Base-by-base conservation (phyloP, 2,329 filamentous ascomycete species). In the Sarocladium brachiariae region DNA sequence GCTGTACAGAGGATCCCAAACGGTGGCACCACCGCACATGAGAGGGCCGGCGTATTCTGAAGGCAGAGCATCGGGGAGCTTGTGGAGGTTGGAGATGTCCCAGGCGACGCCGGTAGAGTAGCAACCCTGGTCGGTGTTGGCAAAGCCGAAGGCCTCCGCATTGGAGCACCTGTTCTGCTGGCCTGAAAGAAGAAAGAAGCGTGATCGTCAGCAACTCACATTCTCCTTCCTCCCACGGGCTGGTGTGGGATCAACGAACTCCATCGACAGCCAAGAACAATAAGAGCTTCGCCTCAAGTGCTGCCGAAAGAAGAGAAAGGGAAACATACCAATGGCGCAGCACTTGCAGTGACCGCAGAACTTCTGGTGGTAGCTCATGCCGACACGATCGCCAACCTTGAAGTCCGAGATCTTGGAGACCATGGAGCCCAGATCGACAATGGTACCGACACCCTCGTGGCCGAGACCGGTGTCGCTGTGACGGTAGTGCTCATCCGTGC, bases 361-460 rank as follows among this genome's bases (percentile, higher is more conserved):
- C 38, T 27, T 46, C 21, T 46, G 50, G 27, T 16, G 21, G 18
- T 31, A 51, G 51, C 82, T 81, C 19, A 85, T 73, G 41, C 80
- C 77, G 38, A 84, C 81, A 27, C 81, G 74, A 60, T 86, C 80
- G 39, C 84, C 83, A 35, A 84, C 59, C 41, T 74, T 70, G 63
- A 86, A 72, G 41, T 70, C 46, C 4, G 46, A 49, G 18, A 37
- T 3, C 14, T 49, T 5, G 19, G 38, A 35, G 30, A 51, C 50
- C 9, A 18, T 13, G 13, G 38, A 45, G 39, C 50, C 50, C n/a
- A 51, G 16, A 16, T 33, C 38, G 13, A 25, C 37, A 30, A 51
- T 37, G 25, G 21, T 74, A 39, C 82, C 82, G 54, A 85, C 74
- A 39, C 86, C 84, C 58, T 86, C 82, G 62, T 86, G 82, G 50